phyloP scores from a whole-genome alignment of 2,329 filamentous ascomycete species.

The Didymellaceae sp. region DNA sequence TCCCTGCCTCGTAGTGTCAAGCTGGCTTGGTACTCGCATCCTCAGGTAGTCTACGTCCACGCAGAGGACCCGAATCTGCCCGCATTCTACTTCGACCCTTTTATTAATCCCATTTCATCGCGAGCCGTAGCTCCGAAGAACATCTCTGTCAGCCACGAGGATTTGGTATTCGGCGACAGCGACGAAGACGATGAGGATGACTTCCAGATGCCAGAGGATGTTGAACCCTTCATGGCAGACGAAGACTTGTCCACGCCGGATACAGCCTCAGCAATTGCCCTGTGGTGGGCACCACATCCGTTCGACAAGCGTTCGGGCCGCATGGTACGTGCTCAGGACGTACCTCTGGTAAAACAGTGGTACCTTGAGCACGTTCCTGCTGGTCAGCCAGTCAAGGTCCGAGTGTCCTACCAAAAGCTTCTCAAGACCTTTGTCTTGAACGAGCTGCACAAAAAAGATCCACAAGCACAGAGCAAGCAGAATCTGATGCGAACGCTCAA shows the following conservation, averaged over 20 bases:
- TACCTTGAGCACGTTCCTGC: conserved; percentile 94
- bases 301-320: conserved; percentile 92
- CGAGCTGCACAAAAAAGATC: conserved; percentile 92
- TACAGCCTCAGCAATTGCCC: conserved; percentile 85
- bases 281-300: conserved; percentile 98
- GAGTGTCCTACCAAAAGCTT: conserved; percentile 97
- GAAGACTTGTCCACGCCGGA: conserved; percentile 89
- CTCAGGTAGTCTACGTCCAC: conserved; percentile 88
- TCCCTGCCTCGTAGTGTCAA: conserved; percentile 93
- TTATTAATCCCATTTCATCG: conserved; percentile 96
- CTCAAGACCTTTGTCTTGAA: conserved; percentile 96
- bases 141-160: conserved; percentile 88
- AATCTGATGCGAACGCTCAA: conserved; percentile 88
- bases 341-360: conserved; percentile 96
- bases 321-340: conserved; percentile 97
- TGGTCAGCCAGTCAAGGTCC: conserved; percentile 92
- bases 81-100: conserved; percentile 97
- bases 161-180: conserved; percentile 85
- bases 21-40: conserved; percentile 90
- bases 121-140: conserved; percentile 94
- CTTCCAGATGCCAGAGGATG: conserved; percentile 79
- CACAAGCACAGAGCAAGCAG: conserved; percentile 95
- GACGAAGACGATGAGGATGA: conserved; percentile 83
- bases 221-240: conserved; percentile 88
- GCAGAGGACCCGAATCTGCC: conserved; percentile 88